Conservation (phyloP, 805 yeast species). For the Kregervanrija pseudodelftensis region DNA sequence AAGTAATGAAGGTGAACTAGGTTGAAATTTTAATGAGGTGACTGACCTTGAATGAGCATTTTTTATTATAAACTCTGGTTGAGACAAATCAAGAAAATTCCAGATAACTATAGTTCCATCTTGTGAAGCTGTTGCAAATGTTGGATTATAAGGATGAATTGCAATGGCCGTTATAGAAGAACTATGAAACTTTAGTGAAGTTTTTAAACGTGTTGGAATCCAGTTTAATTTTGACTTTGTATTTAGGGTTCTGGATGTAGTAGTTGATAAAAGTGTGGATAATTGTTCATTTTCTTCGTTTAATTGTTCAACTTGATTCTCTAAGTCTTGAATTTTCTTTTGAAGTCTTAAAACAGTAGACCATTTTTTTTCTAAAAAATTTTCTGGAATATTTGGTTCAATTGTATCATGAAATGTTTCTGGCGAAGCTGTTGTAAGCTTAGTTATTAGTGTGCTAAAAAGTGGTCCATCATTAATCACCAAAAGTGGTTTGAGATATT, state of each 20-base stretch:
- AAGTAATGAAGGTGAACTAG: constrained; percentile 25
- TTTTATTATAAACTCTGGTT: constrained; percentile 53
- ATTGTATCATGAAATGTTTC: constrained; percentile 2
- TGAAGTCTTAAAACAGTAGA: constrained; percentile 76
- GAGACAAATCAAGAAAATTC: constrained; percentile 55
- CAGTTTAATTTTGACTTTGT: constrained; percentile 39
- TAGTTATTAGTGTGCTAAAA: not conserved
- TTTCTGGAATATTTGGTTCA: constrained; percentile 18
- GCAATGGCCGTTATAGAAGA: constrained; percentile 55
- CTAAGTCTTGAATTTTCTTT: constrained; percentile 62
- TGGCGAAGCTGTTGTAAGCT: not conserved
- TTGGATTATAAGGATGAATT: constrained; percentile 70
- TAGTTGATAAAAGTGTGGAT: constrained; percentile 9
- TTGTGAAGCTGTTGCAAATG: constrained; percentile 56
- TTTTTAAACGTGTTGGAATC: constrained; percentile 50
- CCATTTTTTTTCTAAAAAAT: constrained; percentile 72
- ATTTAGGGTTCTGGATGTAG: constrained; percentile 10
- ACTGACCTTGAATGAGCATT: constrained; percentile 71
- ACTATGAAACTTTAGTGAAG: constrained; percentile 46
- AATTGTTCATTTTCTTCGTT: constrained; percentile 29
- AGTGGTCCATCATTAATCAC: no score
- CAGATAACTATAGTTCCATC: constrained; percentile 71
- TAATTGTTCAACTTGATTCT: constrained; percentile 45
- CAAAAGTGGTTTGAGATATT: constrained; percentile 20
- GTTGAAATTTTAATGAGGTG: constrained; percentile 51